phyloP scores from a whole-genome alignment of 2,329 filamentous ascomycete genomes.

The Rhinocladiella mackenziei region DNA sequence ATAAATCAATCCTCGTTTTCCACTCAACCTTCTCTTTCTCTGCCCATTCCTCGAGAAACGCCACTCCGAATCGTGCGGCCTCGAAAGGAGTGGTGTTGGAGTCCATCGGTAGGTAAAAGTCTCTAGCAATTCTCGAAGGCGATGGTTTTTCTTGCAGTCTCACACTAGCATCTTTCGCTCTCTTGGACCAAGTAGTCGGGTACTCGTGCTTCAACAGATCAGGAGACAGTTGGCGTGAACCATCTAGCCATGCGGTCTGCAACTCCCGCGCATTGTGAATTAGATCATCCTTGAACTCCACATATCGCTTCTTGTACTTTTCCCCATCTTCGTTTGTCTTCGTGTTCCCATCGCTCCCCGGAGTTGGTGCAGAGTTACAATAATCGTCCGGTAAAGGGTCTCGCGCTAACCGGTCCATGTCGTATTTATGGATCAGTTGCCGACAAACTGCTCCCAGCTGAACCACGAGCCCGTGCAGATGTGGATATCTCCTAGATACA shows the following conservation, averaged over 20 bases:
- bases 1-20: constrained; percentile 41
- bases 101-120: constrained; percentile 42
- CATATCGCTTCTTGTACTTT: constrained; percentile 39
- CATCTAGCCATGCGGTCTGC: constrained; percentile 44
- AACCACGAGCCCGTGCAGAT: constrained; percentile 43
- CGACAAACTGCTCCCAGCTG: constrained; percentile 47
- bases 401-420: constrained; percentile 43
- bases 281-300: constrained; percentile 40
- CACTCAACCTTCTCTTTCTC: constrained; percentile 44
- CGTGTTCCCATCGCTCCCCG: constrained; percentile 42
- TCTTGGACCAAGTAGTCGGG: constrained; percentile 43
- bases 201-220: constrained; percentile 41
- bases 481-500: constrained; percentile 38
- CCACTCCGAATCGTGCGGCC: constrained; percentile 43
- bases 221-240: constrained; percentile 39
- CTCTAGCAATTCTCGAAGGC: constrained; percentile 32
- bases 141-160: constrained; percentile 34
- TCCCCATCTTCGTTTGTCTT: constrained; percentile 32
- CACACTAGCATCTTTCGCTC: constrained; percentile 37
- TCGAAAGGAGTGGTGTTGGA: constrained; percentile 43
- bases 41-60: constrained; percentile 47
- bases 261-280: constrained; percentile 41
- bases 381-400: constrained; percentile 40
- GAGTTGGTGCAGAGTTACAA: constrained; percentile 38
- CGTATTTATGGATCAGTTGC: constrained; percentile 43